Percentiles rank a stretch among this genome's conserved stretches.
Conservation (phyloP, 192 early-diverging fungal species). For the Gigaspora rosea region DNA sequence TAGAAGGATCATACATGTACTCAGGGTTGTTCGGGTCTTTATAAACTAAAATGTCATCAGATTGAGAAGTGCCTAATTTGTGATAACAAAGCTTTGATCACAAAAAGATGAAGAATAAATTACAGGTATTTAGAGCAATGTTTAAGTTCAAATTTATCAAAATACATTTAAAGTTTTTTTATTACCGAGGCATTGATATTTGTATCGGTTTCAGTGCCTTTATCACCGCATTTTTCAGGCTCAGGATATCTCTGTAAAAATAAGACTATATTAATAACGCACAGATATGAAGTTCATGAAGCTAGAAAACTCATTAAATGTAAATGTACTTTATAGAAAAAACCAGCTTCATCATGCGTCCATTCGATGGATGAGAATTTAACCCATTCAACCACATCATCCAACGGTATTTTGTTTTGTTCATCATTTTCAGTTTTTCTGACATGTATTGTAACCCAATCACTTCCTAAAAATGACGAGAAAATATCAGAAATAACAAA, state of each 20-base stretch:
- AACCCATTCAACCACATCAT: slow-evolving; percentile 51
- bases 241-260: slow-evolving; percentile 47
- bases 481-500: background rate
- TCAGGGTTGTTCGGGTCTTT: slow-evolving; percentile 52
- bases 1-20: slow-evolving; percentile 27
- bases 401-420: slow-evolving; percentile 35
- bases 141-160: too few species aligned
- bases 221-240: slow-evolving; percentile 39
- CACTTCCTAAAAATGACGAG: slow-evolving; percentile 38
- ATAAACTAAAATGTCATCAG: slow-evolving; percentile 61
- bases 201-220: slow-evolving; percentile 62
- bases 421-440: slow-evolving; percentile 37
- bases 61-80: slow-evolving; percentile 59
- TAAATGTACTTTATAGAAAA: slow-evolving; percentile 58
- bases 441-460: slow-evolving; percentile 68
- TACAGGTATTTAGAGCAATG: too few species aligned
- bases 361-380: slow-evolving; percentile 61
- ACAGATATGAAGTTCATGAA: background rate
- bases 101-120: background rate
- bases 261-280: background rate
- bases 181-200: slow-evolving; percentile 45
- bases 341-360: slow-evolving; percentile 72
- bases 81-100: slow-evolving; percentile 48
- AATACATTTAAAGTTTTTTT: too few species aligned
- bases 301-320: background rate